These are phyloP conservation scores for Wickerhamiella azymoides DNA, from an alignment of 805 yeast species.

Conservation along the genomic window DNA sequence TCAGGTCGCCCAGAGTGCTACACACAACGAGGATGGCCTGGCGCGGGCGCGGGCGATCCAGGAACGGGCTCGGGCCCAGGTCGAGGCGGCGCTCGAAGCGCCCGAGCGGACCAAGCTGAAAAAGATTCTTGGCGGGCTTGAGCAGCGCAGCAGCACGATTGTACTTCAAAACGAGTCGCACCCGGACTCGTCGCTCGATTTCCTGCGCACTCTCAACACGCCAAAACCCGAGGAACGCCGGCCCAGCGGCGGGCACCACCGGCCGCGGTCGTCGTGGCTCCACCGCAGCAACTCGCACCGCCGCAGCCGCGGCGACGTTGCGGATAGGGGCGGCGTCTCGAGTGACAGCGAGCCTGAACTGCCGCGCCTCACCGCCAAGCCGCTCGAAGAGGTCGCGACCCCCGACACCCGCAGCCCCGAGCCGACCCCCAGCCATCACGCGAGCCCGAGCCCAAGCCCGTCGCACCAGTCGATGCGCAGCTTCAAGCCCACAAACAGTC, in stretches of 20 bases:
- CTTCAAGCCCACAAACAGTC: conserved; percentile 22
- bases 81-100: conserved; percentile 4
- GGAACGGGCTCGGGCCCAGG: conserved; percentile 11
- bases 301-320: not conserved
- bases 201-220: conserved; percentile 22
- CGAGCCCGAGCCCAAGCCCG: conserved; percentile 1
- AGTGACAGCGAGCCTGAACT: not conserved
- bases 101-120: conserved; percentile 18
- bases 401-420: not conserved
- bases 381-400: not conserved
- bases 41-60: conserved; percentile 8
- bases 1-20: not conserved
- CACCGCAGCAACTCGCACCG: conserved; percentile 1
- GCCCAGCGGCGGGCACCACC: conserved; percentile 1
- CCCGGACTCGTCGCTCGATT: conserved; percentile 27
- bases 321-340: not conserved
- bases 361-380: not conserved
- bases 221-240: not conserved
- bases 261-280: conserved; percentile 3
- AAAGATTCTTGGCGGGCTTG: conserved; percentile 24
- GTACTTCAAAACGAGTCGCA: conserved; percentile 21
- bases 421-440: not conserved
- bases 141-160: conserved; percentile 24
- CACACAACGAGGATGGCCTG: not conserved
- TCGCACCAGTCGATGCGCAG: conserved; percentile 1